phyloP scores from a whole-genome alignment of 2,329 filamentous ascomycete species.

The Alternaria atra region DNA sequence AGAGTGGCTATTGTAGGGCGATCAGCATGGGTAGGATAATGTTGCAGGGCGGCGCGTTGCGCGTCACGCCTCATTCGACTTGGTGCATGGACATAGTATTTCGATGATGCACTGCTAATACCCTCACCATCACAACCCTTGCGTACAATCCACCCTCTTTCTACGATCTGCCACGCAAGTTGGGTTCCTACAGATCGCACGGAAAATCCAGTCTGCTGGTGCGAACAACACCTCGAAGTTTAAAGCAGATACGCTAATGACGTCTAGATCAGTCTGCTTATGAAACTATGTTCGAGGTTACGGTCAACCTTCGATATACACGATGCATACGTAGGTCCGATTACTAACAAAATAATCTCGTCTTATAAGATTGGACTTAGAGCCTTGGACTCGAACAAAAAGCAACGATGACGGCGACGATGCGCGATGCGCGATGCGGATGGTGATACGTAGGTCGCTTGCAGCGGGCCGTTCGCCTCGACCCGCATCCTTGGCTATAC shows the following conservation, averaged over 20 bases:
- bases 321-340: neutral
- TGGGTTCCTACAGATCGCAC: neutral
- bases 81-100: neutral
- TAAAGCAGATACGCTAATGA: neutral
- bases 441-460: neutral
- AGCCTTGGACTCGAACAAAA: neutral
- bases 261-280: neutral
- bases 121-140: neutral
- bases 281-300: neutral
- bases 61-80: neutral
- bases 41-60: neutral
- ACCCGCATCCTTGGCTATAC: constrained; percentile 5
- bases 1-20: neutral
- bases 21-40: neutral
- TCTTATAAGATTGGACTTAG: neutral
- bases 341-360: neutral
- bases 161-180: constrained; percentile 1
- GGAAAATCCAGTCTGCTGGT: neutral
- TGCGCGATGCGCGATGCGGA: neutral
- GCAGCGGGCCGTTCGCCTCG: constrained; percentile 5
- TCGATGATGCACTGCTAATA: neutral
- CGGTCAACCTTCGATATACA: neutral
- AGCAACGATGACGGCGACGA: neutral
- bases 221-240: neutral
- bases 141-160: neutral